Base-by-base conservation (phyloP, 352 stramenopile species). In the Globisporangium iwayamae region DNA sequence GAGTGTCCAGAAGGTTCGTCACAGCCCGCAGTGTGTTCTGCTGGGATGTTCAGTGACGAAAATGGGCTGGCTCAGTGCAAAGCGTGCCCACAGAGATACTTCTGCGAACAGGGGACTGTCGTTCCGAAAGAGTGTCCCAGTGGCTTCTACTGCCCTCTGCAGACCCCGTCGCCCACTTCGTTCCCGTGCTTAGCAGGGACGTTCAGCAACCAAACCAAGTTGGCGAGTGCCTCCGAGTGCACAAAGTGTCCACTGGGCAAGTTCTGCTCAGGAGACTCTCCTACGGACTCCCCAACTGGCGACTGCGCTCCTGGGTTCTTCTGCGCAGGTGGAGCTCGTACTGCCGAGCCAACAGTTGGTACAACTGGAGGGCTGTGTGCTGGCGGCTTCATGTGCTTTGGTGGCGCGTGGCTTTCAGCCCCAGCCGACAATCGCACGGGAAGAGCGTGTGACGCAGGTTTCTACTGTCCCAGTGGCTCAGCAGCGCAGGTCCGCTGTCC, bases 101-200 rank as follows among this genome's bases (percentile, higher is more conserved):
- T 81, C 48, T 97, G 90, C 59, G 71, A 69, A 1, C 62, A 59
- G 25, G 83, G 78, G 0, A 72, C 68, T 3, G 57, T 76, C 10
- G 74, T 52, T 2, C 87, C 89, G 13, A 28, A 63, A 41, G 22
- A 67, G 30, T 98, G 90, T 52, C 79, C 77, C 2, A 56, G 65
- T 43, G 91, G 89, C 4, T 93, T 78, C 63, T 97, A 89, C 60
- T 98, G 91, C 63, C 86, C 79, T 0, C 30, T 72, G 0, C 65
- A 76, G 38, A 96, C 79, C 2, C 69, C 74, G 1, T 75, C 66
- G 0, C 32, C 65, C 36, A 82, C 71, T 1, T 74, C 67, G 50
- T 95, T 77, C 61, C 74, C 83, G 14, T 92, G 86, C 63, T 68
- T 70, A 10, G 66, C 78, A 22, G 87, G 87, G 2, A 81, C 82